Percentiles rank a stretch among this genome's conserved stretches.
Conservation (phyloP, 495 filamentous ascomycete species). For the Podospora tetraspora region DNA sequence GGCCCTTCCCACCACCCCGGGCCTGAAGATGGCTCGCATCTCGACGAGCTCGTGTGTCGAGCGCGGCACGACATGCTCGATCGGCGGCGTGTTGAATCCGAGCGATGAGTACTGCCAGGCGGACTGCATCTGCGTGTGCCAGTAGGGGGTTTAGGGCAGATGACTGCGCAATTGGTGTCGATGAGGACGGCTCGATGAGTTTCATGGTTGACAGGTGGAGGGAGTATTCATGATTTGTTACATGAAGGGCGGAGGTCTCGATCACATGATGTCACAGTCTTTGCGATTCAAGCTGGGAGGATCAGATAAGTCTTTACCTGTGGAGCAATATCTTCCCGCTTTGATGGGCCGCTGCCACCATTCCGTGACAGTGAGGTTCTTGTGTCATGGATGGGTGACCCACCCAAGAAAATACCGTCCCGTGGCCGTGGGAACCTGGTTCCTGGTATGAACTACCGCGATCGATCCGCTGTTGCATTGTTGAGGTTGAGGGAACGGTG, state of each 20-base stretch:
- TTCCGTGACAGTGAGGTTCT: not conserved
- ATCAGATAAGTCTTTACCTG: not conserved
- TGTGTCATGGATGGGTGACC: not conserved
- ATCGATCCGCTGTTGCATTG: not conserved
- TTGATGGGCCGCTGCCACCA: not conserved
- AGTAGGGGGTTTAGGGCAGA: not conserved
- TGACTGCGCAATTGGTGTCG: not conserved
- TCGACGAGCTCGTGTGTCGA: not conserved
- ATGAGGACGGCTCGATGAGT: not conserved
- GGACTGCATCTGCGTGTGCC: not conserved
- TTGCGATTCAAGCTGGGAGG: not conserved
- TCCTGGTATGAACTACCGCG: not conserved
- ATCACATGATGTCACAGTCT: not conserved
- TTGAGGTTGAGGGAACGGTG: not conserved
- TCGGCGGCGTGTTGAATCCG: not conserved
- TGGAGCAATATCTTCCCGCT: not conserved
- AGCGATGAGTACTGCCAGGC: not conserved
- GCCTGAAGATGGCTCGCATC: not conserved
- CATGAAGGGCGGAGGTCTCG: not conserved
- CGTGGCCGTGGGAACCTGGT: not conserved
- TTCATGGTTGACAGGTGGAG: not conserved
- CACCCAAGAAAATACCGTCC: not conserved
- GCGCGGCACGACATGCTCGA: not conserved
- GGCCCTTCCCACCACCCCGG: not conserved
- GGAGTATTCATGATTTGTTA: not conserved